Evolutionary conservation across 1,284 basidiomycete genomes (phyloP).

Genomic region (Termitomyces sp.): DNA sequence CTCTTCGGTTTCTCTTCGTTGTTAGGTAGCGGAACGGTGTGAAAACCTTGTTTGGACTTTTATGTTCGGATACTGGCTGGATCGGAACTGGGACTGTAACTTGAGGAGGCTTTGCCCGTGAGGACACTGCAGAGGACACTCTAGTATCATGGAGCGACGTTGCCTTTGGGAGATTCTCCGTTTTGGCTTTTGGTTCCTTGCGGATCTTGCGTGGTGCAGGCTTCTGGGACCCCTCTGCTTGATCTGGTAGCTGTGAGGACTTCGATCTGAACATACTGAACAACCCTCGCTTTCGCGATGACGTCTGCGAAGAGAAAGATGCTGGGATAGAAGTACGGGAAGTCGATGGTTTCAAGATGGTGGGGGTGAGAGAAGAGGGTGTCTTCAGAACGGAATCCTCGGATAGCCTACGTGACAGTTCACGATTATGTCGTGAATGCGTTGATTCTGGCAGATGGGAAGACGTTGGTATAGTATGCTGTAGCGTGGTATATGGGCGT

Average conservation of each 20-base stretch:
- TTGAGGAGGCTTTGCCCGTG: slow-evolving; percentile 26
- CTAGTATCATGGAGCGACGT: slow-evolving; percentile 4
- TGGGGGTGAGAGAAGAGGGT: slow-evolving; percentile 49
- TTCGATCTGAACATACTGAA: slow-evolving; percentile 30
- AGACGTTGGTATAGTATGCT: slow-evolving; percentile 4
- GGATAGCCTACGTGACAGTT: slow-evolving; percentile 23
- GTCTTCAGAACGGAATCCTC: slow-evolving; percentile 48
- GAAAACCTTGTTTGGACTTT: slow-evolving; percentile 44
- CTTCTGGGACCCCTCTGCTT: slow-evolving; percentile 27
- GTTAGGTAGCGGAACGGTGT: slow-evolving; percentile 57
- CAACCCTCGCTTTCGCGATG: slow-evolving; percentile 30
- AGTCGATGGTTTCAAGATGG: slow-evolving; percentile 33
- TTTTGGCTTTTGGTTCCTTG: slow-evolving; percentile 11
- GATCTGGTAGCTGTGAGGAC: slow-evolving; percentile 16
- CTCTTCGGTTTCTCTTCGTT: slow-evolving; percentile 55
- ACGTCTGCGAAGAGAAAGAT: slow-evolving; percentile 32
- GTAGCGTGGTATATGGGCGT: slow-evolving; percentile 1
- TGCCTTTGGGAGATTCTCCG: slow-evolving; percentile 3
- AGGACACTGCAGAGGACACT: slow-evolving; percentile 6
- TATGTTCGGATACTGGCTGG: slow-evolving; percentile 28
- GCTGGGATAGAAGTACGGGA: slow-evolving; percentile 35
- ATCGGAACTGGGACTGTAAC: slow-evolving; percentile 23
- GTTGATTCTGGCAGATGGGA: background rate
- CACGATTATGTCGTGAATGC: background rate
- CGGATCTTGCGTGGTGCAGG: slow-evolving; percentile 18